Percentiles rank a stretch among this genome's conserved stretches.
Conservation (phyloP, 164 flowering plant species). For the Echeveria elegans region DNA sequence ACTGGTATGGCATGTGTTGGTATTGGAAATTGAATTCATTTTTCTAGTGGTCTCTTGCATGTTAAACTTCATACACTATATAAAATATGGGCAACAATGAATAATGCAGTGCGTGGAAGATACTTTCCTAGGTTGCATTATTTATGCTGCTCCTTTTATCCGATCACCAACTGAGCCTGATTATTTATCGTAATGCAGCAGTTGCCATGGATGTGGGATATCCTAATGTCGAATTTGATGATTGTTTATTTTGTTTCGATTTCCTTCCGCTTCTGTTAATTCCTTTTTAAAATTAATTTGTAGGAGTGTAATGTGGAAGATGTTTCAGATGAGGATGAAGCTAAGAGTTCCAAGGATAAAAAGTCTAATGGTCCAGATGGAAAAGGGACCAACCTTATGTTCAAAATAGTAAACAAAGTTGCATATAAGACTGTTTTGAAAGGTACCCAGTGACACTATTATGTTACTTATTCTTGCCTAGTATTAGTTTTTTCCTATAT, state of each 20-base stretch:
- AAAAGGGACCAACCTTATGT: conserved; percentile 57
- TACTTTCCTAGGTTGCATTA: not conserved
- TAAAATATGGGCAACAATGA: not conserved
- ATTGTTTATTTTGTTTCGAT: not conserved
- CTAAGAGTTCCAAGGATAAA: conserved; percentile 90
- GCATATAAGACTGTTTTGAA: conserved; percentile 88
- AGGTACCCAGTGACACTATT: conserved; percentile 29
- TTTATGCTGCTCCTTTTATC: not conserved
- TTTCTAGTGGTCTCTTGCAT: not conserved
- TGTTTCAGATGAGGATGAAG: conserved; percentile 67
- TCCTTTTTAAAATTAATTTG: not conserved
- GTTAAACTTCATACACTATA: not conserved
- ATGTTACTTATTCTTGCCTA: not conserved
- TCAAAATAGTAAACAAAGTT: conserved; percentile 83
- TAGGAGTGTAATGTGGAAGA: conserved; percentile 95
- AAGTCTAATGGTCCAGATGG: conserved; percentile 86
- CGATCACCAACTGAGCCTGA: not conserved
- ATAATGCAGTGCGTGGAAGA: not conserved
- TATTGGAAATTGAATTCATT: not conserved
- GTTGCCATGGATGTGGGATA: not conserved
- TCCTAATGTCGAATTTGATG: not conserved
- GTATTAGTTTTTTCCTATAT: not conserved
- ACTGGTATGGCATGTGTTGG: not conserved
- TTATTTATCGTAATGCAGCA: not conserved
- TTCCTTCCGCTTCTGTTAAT: not conserved